Conservation (phyloP, 352 stramenopile genomes). For the Phytophthora podocarpi region DNA sequence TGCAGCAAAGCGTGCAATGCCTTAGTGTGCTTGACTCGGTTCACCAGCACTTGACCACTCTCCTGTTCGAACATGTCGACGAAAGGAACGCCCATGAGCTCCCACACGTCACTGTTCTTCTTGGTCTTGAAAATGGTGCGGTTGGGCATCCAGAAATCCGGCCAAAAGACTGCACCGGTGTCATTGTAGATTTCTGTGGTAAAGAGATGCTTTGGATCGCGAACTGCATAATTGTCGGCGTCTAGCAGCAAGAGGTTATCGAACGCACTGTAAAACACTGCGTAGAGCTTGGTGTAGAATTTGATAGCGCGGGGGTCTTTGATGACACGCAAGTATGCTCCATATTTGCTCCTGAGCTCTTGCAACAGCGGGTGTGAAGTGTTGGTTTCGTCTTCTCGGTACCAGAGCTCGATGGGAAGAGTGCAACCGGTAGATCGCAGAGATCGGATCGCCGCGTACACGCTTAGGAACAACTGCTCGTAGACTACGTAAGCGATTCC, state of each 20-base stretch:
- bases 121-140: constrained; percentile 82
- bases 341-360: constrained; percentile 45
- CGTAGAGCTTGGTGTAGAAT: constrained; percentile 81
- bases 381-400: constrained; percentile 51
- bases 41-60: constrained; percentile 73
- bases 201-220: constrained; percentile 72
- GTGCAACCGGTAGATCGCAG: constrained; percentile 51
- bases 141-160: constrained; percentile 73
- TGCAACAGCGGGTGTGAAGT: constrained; percentile 52
- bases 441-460: constrained; percentile 53
- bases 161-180: constrained; percentile 80
- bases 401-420: constrained; percentile 79
- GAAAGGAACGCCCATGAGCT: constrained; percentile 61
- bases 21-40: constrained; percentile 44
- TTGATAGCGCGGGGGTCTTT: constrained; percentile 45
- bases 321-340: constrained; percentile 70
- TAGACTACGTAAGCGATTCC: constrained; percentile 67
- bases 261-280: constrained; percentile 77
- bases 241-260: constrained; percentile 74
- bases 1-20: constrained; percentile 68
- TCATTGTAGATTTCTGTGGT: constrained; percentile 42
- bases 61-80: constrained; percentile 84
- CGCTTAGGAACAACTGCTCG: constrained; percentile 53
- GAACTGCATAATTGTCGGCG: constrained; percentile 72
- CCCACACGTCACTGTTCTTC: constrained; percentile 61